phyloP scores from a whole-genome alignment of 345 rosid genomes.

The Raphanus sativus region DNA sequence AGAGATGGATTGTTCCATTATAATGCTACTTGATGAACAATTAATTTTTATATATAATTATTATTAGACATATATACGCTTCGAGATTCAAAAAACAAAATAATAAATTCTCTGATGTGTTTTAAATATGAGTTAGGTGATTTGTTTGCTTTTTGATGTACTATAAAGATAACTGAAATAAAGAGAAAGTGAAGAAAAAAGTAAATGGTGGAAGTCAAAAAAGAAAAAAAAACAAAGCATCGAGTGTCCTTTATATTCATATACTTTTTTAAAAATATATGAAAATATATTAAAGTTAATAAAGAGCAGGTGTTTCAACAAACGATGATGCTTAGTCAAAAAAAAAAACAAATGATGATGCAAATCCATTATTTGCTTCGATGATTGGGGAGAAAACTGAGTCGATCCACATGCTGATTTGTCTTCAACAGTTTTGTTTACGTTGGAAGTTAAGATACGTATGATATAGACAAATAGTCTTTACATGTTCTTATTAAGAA shows the following conservation, averaged over 20 bases:
- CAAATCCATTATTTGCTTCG: constrained; percentile 19
- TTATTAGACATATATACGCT: neutral
- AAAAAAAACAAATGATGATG: neutral
- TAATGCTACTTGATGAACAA: constrained; percentile 12
- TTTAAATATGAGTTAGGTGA: constrained; percentile 29
- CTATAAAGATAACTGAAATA: neutral
- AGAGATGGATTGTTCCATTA: constrained; percentile 19
- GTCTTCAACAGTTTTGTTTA: constrained; percentile 11
- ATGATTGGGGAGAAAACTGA: constrained; percentile 9
- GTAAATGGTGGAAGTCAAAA: constrained; percentile 2
- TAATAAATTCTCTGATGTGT: neutral
- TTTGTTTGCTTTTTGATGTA: constrained; percentile 14
- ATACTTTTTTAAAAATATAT: neutral
- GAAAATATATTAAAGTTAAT: neutral
- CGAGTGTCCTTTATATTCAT: neutral
- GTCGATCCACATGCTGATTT: constrained; percentile 28
- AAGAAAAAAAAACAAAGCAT: neutral
- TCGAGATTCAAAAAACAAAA: neutral
- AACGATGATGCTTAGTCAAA: neutral
- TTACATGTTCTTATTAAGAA: neutral
- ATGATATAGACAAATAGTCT: neutral
- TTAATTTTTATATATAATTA: neutral
- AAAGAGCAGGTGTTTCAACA: constrained; percentile 3
- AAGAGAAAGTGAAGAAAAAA: neutral
- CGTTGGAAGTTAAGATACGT: neutral